Evolutionary conservation across 192 early-diverging fungal genomes (phyloP).

Genomic region (Coemansia sp.): DNA sequence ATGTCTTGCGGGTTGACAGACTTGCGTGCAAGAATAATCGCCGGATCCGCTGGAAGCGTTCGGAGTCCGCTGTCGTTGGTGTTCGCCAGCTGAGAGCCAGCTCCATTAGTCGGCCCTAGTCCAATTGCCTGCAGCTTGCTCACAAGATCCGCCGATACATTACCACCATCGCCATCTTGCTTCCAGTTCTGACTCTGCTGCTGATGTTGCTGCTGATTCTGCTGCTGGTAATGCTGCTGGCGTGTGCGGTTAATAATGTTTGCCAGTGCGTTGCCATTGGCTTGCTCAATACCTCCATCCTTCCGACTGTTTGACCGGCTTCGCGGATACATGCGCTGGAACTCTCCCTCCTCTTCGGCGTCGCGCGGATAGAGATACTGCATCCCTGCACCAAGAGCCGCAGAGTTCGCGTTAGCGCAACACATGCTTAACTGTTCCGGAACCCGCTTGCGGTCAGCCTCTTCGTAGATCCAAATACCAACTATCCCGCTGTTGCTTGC

Average conservation of each 20-base stretch:
- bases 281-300: conserved; percentile 13
- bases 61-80: conserved; percentile 14
- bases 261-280: conserved; percentile 12
- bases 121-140: conserved; percentile 53
- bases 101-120: conserved; percentile 14
- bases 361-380: conserved; percentile 43
- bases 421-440: conserved; percentile 45
- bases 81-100: conserved; percentile 3
- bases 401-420: conserved; percentile 32
- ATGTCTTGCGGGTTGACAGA: conserved; percentile 35
- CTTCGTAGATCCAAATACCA: conserved; percentile 55
- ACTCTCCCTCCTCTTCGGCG: conserved; percentile 40
- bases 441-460: conserved; percentile 39
- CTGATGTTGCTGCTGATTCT: conserved; percentile 11
- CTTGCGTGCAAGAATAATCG: conserved; percentile 49
- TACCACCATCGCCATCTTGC: neutral
- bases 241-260: conserved; percentile 32
- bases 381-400: conserved; percentile 23
- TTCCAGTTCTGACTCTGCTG: neutral
- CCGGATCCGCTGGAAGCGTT: conserved; percentile 25
- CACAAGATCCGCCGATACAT: conserved; percentile 16
- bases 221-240: conserved; percentile 33
- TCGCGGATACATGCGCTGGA: conserved; percentile 44
- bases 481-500: conserved; percentile 21
- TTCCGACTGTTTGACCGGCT: conserved; percentile 51